Conservation (phyloP, 495 filamentous ascomycete genomes). For the Elasticomyces elasticus region DNA sequence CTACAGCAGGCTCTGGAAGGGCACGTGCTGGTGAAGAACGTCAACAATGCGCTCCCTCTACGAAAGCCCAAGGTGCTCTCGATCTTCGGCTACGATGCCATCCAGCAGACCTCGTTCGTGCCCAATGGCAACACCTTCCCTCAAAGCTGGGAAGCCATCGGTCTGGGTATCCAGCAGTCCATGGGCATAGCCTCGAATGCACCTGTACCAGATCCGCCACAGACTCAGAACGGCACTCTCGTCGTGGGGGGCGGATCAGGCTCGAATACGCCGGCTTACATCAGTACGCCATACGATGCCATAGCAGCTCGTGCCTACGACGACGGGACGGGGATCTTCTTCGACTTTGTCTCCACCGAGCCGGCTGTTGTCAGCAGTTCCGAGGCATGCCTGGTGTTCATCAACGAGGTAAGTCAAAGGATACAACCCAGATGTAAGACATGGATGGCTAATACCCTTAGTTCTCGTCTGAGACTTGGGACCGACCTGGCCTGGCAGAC, state of each 20-base stretch:
- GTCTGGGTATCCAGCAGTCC: background rate
- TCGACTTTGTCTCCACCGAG: conserved; percentile 10
- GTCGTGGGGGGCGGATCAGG: conserved; percentile 23
- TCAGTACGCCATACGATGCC: conserved; percentile 23
- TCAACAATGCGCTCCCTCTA: conserved; percentile 50
- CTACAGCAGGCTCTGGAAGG: conserved; percentile 46
- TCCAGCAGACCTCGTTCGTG: background rate
- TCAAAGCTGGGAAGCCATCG: conserved; percentile 12
- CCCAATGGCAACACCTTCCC: background rate
- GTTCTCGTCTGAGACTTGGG: conserved; percentile 19
- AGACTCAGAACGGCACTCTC: conserved; percentile 17
- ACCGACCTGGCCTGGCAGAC: conserved; percentile 21
- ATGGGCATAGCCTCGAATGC: conserved; percentile 6
- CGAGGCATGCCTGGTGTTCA: conserved; percentile 28
- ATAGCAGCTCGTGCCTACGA: conserved; percentile 9
- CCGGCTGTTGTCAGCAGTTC: conserved; percentile 15
- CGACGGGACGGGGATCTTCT: conserved; percentile 15
- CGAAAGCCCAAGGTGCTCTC: conserved; percentile 45
- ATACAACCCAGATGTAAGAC: no score
- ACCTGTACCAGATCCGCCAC: background rate
- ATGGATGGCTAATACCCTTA: no score
- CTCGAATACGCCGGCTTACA: conserved; percentile 15
- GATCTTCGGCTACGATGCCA: conserved; percentile 63
- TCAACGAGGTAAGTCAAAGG: no score
- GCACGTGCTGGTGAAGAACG: conserved; percentile 68